These are phyloP conservation scores for Backusella parvicylindrica DNA, from an alignment of 192 early-diverging fungal species.

Conservation along the genomic window DNA sequence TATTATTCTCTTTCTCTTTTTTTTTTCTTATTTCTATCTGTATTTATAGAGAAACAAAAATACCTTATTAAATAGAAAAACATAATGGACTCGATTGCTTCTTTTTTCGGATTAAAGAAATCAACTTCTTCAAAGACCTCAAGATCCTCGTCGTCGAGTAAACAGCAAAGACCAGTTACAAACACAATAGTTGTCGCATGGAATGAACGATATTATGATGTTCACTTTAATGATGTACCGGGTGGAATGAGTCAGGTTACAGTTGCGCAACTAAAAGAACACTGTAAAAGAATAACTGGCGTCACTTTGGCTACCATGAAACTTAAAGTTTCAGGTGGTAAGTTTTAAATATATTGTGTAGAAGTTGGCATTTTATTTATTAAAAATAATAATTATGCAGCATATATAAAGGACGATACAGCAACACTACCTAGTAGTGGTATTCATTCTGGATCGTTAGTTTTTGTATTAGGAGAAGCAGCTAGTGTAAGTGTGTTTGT, in stretches of 20 bases:
- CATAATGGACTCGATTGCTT: constrained; percentile 8
- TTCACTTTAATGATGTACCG: constrained; percentile 11
- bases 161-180: neutral
- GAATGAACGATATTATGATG: constrained; percentile 12
- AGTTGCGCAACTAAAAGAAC: constrained; percentile 69
- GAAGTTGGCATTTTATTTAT: neutral
- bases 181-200: constrained; percentile 7
- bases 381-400: constrained; percentile 31
- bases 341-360: too few species aligned
- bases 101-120: constrained; percentile 14
- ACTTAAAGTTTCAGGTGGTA: constrained; percentile 71
- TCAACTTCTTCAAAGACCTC: neutral
- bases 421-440: constrained; percentile 65
- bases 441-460: constrained; percentile 64
- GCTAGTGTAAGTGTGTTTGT: constrained; percentile 45
- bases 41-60: neutral
- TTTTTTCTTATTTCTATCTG: neutral
- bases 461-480: constrained; percentile 70
- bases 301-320: constrained; percentile 78
- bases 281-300: constrained; percentile 66
- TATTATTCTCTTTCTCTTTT: neutral
- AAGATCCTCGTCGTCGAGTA: neutral
- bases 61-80: neutral
- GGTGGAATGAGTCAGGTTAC: constrained; percentile 45
- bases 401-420: constrained; percentile 70